phyloP scores from a whole-genome alignment of 495 filamentous ascomycete species.

The Podospora conica region DNA sequence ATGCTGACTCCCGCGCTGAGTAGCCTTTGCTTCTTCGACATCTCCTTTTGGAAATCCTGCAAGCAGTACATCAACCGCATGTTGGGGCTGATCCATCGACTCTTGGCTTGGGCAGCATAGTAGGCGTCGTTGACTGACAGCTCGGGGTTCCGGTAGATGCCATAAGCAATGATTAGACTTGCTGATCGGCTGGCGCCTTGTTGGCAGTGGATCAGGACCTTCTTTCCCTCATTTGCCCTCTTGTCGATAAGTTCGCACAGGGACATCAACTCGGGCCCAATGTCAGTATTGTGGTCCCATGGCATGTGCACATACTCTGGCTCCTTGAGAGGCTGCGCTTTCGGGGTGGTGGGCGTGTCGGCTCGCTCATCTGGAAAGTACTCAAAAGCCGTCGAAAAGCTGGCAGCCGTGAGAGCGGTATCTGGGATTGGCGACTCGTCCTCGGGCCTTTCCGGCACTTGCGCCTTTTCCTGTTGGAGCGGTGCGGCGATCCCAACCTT shows the following conservation, averaged over 20 bases:
- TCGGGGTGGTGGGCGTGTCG: slow-evolving; percentile 54
- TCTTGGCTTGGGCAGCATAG: slow-evolving; percentile 78
- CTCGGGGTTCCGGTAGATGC: slow-evolving; percentile 82
- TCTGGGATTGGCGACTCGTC: slow-evolving; percentile 55
- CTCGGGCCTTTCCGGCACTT: slow-evolving; percentile 15
- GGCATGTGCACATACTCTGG: slow-evolving; percentile 95
- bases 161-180: slow-evolving; percentile 95
- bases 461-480: slow-evolving; percentile 7
- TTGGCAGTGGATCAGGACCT: slow-evolving; percentile 89
- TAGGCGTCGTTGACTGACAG: slow-evolving; percentile 91
- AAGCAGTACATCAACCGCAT: slow-evolving; percentile 98
- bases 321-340: slow-evolving; percentile 42
- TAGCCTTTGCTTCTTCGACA: slow-evolving; percentile 45
- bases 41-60: slow-evolving; percentile 78
- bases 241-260: slow-evolving; percentile 87
- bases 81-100: slow-evolving; percentile 94
- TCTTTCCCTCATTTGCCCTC: slow-evolving; percentile 70
- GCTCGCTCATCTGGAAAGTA: slow-evolving; percentile 32
- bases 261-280: slow-evolving; percentile 73
- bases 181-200: slow-evolving; percentile 93
- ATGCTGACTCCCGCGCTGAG: slow-evolving; percentile 40
- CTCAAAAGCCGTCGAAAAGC: slow-evolving; percentile 70
- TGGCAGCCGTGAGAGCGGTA: slow-evolving; percentile 62
- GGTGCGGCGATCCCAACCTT: slow-evolving; percentile 30
- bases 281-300: slow-evolving; percentile 98